phyloP scores from a whole-genome alignment of 495 filamentous ascomycete species.

The Xylaria grammica region DNA sequence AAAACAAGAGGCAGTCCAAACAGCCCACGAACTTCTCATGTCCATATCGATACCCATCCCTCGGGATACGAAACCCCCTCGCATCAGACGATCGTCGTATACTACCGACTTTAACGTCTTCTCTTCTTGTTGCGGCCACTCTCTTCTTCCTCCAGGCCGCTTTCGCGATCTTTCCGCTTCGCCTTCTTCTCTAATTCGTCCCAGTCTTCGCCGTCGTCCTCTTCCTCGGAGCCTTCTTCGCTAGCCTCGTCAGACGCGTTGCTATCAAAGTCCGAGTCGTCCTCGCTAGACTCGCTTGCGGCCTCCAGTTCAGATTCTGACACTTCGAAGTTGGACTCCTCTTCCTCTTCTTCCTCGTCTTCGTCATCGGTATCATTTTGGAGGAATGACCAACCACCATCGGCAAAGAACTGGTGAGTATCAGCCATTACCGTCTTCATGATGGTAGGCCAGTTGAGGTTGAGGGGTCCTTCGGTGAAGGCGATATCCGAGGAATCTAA shows the following conservation, averaged over 20 bases:
- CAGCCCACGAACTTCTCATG: not conserved
- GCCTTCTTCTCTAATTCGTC: slow-evolving; percentile 91
- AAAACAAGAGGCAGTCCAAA: slow-evolving; percentile 6
- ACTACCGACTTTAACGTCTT: slow-evolving; percentile 35
- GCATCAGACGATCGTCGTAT: not conserved
- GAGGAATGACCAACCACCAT: slow-evolving; percentile 96
- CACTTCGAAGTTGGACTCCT: slow-evolving; percentile 91
- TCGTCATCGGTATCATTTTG: slow-evolving; percentile 87
- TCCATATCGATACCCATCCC: not conserved
- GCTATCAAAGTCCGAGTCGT: slow-evolving; percentile 91
- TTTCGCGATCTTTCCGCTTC: slow-evolving; percentile 83
- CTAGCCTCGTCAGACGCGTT: slow-evolving; percentile 81
- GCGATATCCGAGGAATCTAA: slow-evolving; percentile 93
- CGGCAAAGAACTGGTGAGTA: slow-evolving; percentile 90
- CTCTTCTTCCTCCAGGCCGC: slow-evolving; percentile 72
- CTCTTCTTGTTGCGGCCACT: slow-evolving; percentile 48
- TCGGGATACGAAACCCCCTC: not conserved
- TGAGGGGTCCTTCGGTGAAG: slow-evolving; percentile 92
- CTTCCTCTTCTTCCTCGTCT: slow-evolving; percentile 73
- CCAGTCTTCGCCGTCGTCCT: slow-evolving; percentile 89
- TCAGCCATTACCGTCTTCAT: slow-evolving; percentile 98
- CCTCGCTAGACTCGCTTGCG: slow-evolving; percentile 79
- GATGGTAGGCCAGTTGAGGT: slow-evolving; percentile 97
- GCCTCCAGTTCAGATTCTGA: slow-evolving; percentile 80
- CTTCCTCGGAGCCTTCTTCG: slow-evolving; percentile 72